Evolutionary conservation across 768 basidiomycete genomes (phyloP), one percentile per base, ranked within the genome.

Genomic region (Astraeus odoratus): DNA sequence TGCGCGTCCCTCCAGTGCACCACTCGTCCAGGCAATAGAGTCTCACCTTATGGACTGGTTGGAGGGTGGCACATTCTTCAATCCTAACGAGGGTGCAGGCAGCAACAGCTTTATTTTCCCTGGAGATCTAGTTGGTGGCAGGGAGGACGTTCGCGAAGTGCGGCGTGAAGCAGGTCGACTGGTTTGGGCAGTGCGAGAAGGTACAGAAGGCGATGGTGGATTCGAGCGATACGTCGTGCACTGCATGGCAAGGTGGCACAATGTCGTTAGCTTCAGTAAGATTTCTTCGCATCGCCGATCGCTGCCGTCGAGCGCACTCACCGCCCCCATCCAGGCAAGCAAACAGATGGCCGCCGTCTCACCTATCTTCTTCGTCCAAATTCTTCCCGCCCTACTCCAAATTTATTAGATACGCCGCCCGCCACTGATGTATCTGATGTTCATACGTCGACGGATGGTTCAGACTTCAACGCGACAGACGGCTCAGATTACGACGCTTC

Each of bases 281-380:
- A 71, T 19, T 41, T 7, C 7, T 22, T 26, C 22, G 10, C 34
- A 29, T 42, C 44, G 29, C 27, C 22, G 15, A 39, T 31, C 20
- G 1, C 16, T 18, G 24, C 18, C 25, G 13, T 8, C 2, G 42
- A 54, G 18, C 13, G 18, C 16, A 24, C 22, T 38, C 8, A 20
- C 15, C 30, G 7, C 35, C 35, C 2, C 2, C 46, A 77, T 23
- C 8, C 43, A 70, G 67, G 69, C 39, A 70, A 60, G 54, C 64
- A 83, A 22, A 59, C 64, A 1, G 60, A 74, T 1, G 78, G 78
- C 0, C 61, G 71, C 35, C 81, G 88, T 16, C 67, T 88, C 26
- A 90, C 88, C 4, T 82, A 88, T 61, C 77, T 92, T 40, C 73
- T 92, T 19, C 80, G 89, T 27, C 89, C 89, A 3, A 86, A 88